phyloP scores from a whole-genome alignment of 768 basidiomycete genomes.

The Mycena haematopus region DNA sequence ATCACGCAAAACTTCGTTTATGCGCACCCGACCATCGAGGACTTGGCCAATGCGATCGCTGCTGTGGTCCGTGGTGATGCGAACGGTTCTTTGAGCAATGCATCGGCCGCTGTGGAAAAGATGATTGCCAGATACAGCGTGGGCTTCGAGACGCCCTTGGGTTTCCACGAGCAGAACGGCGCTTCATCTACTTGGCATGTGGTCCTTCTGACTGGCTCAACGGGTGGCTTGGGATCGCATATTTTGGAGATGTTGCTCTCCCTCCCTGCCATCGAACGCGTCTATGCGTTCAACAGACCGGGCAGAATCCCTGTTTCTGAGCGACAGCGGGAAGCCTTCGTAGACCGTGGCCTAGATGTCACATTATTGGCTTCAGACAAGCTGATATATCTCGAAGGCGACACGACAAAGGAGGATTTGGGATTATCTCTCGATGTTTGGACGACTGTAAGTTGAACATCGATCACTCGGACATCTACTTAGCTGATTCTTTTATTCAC shows the following conservation, averaged over 20 bases:
- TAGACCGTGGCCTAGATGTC: slow-evolving; percentile 18
- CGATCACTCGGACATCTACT: neutral
- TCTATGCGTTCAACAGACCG: slow-evolving; percentile 37
- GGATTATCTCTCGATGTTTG: slow-evolving; percentile 33
- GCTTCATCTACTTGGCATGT: slow-evolving; percentile 31
- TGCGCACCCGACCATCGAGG: slow-evolving; percentile 44
- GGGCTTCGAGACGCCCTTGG: slow-evolving; percentile 28
- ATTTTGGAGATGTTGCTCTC: slow-evolving; percentile 29
- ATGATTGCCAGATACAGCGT: slow-evolving; percentile 45
- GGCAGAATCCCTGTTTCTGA: slow-evolving; percentile 19
- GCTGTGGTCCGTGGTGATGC: slow-evolving; percentile 22
- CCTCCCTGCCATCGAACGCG: slow-evolving; percentile 18
- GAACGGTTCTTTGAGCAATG: neutral
- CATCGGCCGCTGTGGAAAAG: slow-evolving; percentile 35
- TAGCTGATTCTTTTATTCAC: neutral
- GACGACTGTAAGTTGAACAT: slow-evolving; percentile 26
- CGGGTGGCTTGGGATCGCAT: slow-evolving; percentile 41
- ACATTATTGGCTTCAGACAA: slow-evolving; percentile 10
- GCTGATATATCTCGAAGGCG: slow-evolving; percentile 39
- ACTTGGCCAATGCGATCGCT: slow-evolving; percentile 38
- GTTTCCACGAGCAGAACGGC: neutral
- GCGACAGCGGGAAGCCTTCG: slow-evolving; percentile 34
- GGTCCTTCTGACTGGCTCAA: slow-evolving; percentile 40
- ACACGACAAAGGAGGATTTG: slow-evolving; percentile 31
- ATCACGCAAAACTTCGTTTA: slow-evolving; percentile 51